Percentiles rank a stretch among this genome's conserved stretches.
Evolutionary conservation across 2,329 filamentous ascomycete species (phyloP).

Genomic region (Cucurbitaria berberidis): DNA sequence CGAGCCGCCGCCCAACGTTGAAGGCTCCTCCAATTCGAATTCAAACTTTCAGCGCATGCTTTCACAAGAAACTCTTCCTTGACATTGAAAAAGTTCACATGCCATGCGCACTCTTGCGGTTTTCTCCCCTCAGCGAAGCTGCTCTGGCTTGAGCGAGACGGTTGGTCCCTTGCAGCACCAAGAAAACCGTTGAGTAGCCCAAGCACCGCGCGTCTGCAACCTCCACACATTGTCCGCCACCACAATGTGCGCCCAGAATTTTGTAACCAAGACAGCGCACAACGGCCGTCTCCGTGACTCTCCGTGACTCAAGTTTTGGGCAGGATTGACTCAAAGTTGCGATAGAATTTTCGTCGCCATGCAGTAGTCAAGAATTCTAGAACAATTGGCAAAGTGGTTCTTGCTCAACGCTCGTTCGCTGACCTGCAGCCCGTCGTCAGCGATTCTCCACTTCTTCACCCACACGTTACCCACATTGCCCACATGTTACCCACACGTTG

Average conservation of each 20-base stretch:
- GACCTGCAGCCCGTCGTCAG: conserved; percentile 1
- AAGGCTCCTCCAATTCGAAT: too few relatives aligned
- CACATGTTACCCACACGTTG: background rate
- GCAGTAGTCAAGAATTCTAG: conserved; percentile 15
- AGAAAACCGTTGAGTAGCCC: background rate
- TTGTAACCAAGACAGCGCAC: background rate
- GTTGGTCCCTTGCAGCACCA: conserved; percentile 4
- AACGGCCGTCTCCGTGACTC: background rate
- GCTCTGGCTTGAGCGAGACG: background rate
- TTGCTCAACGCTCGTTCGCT: conserved; percentile 7
- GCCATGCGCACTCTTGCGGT: background rate
- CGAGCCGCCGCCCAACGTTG: too few relatives aligned
- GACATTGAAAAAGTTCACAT: background rate
- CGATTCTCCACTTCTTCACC: background rate
- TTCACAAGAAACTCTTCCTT: background rate
- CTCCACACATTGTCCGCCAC: background rate
- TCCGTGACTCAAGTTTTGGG: background rate
- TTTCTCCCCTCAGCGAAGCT: background rate
- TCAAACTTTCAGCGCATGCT: too few relatives aligned
- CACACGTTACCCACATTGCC: background rate
- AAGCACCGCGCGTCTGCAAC: background rate
- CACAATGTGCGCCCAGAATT: background rate
- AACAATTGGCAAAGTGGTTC: conserved; percentile 2
- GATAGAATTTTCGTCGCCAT: conserved; percentile 2
- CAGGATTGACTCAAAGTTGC: background rate